These are phyloP conservation scores for Fusarium sulawesiense DNA, from an alignment of 2,329 filamentous ascomycete species.

Conservation along the genomic window DNA sequence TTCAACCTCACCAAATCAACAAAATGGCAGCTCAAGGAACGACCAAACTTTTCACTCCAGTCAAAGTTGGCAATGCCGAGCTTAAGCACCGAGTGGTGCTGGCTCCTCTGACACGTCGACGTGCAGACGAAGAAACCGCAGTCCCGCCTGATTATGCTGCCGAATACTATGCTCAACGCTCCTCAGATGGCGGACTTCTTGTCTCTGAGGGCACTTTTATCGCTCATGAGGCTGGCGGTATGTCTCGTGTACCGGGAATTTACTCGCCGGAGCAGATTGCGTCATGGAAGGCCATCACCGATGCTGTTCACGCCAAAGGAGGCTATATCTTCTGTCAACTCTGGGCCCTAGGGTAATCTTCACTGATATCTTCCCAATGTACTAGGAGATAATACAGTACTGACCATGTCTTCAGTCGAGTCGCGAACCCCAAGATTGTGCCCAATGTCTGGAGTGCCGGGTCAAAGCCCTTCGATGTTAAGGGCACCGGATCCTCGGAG, in stretches of 20 bases:
- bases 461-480: conserved; percentile 21
- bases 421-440: conserved; percentile 37
- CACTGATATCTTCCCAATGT: conserved; percentile 54
- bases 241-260: conserved; percentile 58
- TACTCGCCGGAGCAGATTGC: conserved; percentile 66
- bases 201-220: conserved; percentile 60
- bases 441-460: conserved; percentile 36
- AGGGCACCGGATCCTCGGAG: conserved; percentile 16
- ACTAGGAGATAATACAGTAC: not conserved
- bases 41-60: conserved; percentile 56
- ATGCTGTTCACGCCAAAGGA: conserved; percentile 72
- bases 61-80: conserved; percentile 52
- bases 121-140: conserved; percentile 54
- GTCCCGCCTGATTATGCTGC: conserved; percentile 51
- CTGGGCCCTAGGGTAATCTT: conserved; percentile 69
- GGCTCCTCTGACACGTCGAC: conserved; percentile 68
- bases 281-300: conserved; percentile 70
- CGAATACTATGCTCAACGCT: conserved; percentile 60
- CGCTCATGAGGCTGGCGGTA: conserved; percentile 50
- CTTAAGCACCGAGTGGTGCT: conserved; percentile 62
- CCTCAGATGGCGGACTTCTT: conserved; percentile 57
- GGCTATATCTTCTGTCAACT: conserved; percentile 72
- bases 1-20: not conserved
- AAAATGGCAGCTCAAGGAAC: conserved; percentile 19
- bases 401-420: conserved; percentile 28